A percentile compares a stretch with the other conserved stretches of the same genome.
Evolutionary conservation across 805 yeast genomes (phyloP).

Genomic region (Nakazawaea ishiwadae): DNA sequence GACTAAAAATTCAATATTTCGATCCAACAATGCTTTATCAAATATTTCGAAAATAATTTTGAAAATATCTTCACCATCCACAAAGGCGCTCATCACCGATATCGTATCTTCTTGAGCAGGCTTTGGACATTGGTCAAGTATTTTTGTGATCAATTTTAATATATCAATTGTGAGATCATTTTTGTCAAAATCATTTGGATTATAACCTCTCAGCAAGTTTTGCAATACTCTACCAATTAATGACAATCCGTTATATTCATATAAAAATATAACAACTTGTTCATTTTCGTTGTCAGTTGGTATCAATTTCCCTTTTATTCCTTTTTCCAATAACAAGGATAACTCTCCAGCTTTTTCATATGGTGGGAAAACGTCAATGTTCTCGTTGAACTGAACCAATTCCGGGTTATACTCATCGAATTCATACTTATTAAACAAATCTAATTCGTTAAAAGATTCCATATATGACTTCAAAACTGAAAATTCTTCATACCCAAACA

Average conservation of each 20-base stretch:
- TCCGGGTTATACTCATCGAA: conserved; percentile 52
- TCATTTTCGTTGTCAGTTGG: conserved; percentile 37
- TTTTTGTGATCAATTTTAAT: conserved; percentile 43
- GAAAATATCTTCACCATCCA: conserved; percentile 28
- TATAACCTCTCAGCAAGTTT: conserved; percentile 42
- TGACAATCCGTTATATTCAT: conserved; percentile 84
- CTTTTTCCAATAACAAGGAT: conserved; percentile 39
- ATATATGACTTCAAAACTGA: conserved; percentile 58
- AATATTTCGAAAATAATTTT: conserved; percentile 63
- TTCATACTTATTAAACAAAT: conserved; percentile 34
- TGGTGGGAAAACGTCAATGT: conserved; percentile 44
- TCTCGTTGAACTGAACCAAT: conserved; percentile 35
- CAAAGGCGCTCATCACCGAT: conserved; percentile 29
- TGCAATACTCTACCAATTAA: conserved; percentile 74
- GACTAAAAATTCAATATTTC: conserved; percentile 42
- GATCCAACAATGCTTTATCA: conserved; percentile 59
- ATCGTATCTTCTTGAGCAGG: conserved; percentile 23
- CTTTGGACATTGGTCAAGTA: conserved; percentile 35
- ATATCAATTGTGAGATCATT: conserved; percentile 40
- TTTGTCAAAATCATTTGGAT: conserved; percentile 32
- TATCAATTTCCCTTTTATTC: conserved; percentile 69
- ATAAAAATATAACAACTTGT: conserved; percentile 58
- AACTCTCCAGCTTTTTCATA: conserved; percentile 40
- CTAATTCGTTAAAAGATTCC: conserved; percentile 35
- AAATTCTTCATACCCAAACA: conserved; percentile 63